These are phyloP conservation scores for Kalmusia sp. DNA, from an alignment of 2,329 filamentous ascomycete genomes.

Conservation along the genomic window DNA sequence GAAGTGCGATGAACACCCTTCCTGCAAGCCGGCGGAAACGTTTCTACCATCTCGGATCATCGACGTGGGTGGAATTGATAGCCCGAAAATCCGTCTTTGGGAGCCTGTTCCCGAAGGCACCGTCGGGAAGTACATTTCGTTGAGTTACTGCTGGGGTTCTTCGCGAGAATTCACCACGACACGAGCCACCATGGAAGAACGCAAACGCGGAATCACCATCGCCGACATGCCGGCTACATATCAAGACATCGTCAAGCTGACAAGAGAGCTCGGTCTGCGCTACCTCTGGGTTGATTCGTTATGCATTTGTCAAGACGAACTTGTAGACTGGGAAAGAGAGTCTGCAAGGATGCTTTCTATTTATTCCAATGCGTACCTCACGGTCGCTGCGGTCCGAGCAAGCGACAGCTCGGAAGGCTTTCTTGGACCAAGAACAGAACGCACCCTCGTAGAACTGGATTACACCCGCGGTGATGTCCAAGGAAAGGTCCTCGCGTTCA, in stretches of 20 bases:
- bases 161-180: slow-evolving; percentile 11
- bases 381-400: slow-evolving; percentile 16
- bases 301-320: slow-evolving; percentile 21
- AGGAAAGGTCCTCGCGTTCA: slow-evolving; percentile 7
- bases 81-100: slow-evolving; percentile 8
- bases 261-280: slow-evolving; percentile 15
- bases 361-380: slow-evolving; percentile 20
- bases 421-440: neutral
- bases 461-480: slow-evolving; percentile 7
- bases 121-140: slow-evolving; percentile 8
- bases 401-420: slow-evolving; percentile 12
- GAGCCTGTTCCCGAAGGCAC: slow-evolving; percentile 12
- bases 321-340: slow-evolving; percentile 23
- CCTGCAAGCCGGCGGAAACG: slow-evolving; percentile 3
- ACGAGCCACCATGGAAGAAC: slow-evolving; percentile 5
- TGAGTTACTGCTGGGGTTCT: slow-evolving; percentile 17
- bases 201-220: slow-evolving; percentile 8
- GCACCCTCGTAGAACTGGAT: slow-evolving; percentile 5
- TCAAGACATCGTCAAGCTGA: slow-evolving; percentile 15
- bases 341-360: slow-evolving; percentile 22
- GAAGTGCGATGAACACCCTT: slow-evolving; percentile 9
- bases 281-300: slow-evolving; percentile 27
- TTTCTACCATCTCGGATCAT: slow-evolving; percentile 12
- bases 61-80: slow-evolving; percentile 7
- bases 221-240: slow-evolving; percentile 11